Base-by-base conservation (phyloP, 768 basidiomycete genomes). In the Naganishia vishniacii region DNA sequence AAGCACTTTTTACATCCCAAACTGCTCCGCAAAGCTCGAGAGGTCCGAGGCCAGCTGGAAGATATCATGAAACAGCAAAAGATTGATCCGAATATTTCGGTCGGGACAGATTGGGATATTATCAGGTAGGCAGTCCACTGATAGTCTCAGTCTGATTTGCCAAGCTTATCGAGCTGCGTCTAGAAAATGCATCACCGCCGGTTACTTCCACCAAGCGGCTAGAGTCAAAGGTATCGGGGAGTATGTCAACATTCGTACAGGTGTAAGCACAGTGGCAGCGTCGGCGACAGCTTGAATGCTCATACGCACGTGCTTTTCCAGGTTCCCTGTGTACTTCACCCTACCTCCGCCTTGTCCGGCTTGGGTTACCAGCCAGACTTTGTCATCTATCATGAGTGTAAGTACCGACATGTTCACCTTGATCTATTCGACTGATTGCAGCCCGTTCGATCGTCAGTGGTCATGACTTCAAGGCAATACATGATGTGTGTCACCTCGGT, bases 31-130 rank as follows among this genome's bases (percentile, higher is more conserved):
- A 99, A 99, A 78, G 89, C 89, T 5, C 83, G 94, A 31, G 95
- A 99, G 80, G 95, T 99, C 40, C 85, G 95, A 31, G 84, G 83
- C 2, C 95, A 99, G 79, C 83, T 99, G 16, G 93, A 97, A 74
- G 95, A 99, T 73, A 98, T 99, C 77, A 97, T 97, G 92, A 94
- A 95, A 73, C 88, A 89, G 77, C 93, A 97, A 79, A 97, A 97
- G 80, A 90, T 98, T 88, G 89, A 88, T 49, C 32, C 48, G 16
- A 78, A 91, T 23, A 83, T 90, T 69, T 91, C 91, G 5, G 87
- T 85, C 41, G 94, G 94, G 7, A 97, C 93, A 0, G 92, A 98
- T 74, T 98, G 91, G 78, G 95, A 99, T 72, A 78, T 93, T 25
- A 81, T 97, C 67, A 79, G 86, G 85, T 90, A 62, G 29, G 80